phyloP scores from a whole-genome alignment of 768 basidiomycete species.

The Dictyophora rubrovolvata region DNA sequence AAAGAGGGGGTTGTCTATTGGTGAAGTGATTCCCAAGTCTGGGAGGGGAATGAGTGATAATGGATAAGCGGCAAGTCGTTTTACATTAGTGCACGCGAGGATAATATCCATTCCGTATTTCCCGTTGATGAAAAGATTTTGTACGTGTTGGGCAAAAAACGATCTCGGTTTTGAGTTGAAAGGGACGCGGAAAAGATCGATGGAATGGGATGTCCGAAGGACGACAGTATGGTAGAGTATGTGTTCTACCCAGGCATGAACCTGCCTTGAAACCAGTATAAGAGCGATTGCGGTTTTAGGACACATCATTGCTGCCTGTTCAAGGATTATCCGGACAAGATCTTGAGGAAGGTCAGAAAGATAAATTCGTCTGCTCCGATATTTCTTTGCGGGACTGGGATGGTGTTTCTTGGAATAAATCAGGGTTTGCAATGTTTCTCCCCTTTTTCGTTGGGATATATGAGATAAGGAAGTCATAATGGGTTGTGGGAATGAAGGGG shows the following conservation, averaged over 20 bases:
- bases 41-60: not conserved
- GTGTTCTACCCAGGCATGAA: constrained; percentile 25
- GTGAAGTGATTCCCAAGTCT: not conserved
- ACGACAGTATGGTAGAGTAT: constrained; percentile 29
- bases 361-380: not conserved
- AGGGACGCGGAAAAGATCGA: constrained; percentile 3
- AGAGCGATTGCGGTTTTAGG: constrained; percentile 22
- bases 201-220: constrained; percentile 14
- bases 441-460: not conserved
- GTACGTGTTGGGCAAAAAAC: constrained; percentile 1
- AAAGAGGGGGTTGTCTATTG: not conserved
- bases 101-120: constrained; percentile 4
- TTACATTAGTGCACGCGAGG: constrained; percentile 1
- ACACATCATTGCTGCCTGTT: constrained; percentile 23
- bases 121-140: constrained; percentile 6
- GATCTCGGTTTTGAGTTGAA: constrained; percentile 2
- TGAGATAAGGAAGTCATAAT: not conserved
- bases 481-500: not conserved
- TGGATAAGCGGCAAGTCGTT: constrained; percentile 5
- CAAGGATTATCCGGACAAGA: constrained; percentile 24
- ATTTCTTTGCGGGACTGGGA: not conserved
- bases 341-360: not conserved
- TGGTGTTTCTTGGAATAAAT: not conserved
- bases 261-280: constrained; percentile 26
- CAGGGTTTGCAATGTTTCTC: not conserved